Conservation (phyloP, 2,329 filamentous ascomycete species). For the Aspergillus japonicus region DNA sequence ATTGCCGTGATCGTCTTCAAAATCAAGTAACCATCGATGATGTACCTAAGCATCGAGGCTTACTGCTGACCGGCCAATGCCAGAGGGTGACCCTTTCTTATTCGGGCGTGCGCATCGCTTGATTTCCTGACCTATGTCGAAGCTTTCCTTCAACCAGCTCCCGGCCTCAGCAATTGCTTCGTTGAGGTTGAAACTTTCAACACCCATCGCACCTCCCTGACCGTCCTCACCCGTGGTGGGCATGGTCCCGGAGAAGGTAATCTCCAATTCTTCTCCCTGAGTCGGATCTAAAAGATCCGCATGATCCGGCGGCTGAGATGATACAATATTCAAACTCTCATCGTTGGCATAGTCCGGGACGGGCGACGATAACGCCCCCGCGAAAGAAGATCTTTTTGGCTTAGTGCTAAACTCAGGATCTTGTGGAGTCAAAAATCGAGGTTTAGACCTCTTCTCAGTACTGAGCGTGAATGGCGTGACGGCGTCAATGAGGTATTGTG, state of each 20-base stretch:
- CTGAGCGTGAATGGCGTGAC: slow-evolving; percentile 42
- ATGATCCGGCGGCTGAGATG: slow-evolving; percentile 2
- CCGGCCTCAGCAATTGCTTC: slow-evolving; percentile 47
- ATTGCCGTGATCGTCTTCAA: background rate
- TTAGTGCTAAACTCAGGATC: slow-evolving; percentile 13
- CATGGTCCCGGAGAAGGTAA: slow-evolving; percentile 35
- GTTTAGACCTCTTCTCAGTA: slow-evolving; percentile 24
- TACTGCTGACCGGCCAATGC: slow-evolving; percentile 8
- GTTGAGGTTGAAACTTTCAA: slow-evolving; percentile 43
- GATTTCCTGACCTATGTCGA: slow-evolving; percentile 41
- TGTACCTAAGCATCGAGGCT: slow-evolving; percentile 17
- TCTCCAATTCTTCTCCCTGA: slow-evolving; percentile 26
- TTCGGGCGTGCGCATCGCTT: slow-evolving; percentile 17
- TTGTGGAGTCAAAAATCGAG: slow-evolving; percentile 5
- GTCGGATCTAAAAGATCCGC: slow-evolving; percentile 15
- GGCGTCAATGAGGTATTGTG: slow-evolving; percentile 43
- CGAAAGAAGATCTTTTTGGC: slow-evolving; percentile 23
- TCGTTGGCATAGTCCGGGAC: slow-evolving; percentile 7
- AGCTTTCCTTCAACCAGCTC: slow-evolving; percentile 47
- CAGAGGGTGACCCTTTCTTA: slow-evolving; percentile 14
- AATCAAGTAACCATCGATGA: background rate
- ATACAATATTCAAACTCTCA: slow-evolving; percentile 10
- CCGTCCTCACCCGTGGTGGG: slow-evolving; percentile 36
- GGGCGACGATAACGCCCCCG: slow-evolving; percentile 13
- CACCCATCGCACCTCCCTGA: slow-evolving; percentile 29